Percentiles rank a stretch among this genome's conserved stretches.
phyloP scores from a whole-genome alignment of 306 rosid genomes.

The Prunus padus region DNA sequence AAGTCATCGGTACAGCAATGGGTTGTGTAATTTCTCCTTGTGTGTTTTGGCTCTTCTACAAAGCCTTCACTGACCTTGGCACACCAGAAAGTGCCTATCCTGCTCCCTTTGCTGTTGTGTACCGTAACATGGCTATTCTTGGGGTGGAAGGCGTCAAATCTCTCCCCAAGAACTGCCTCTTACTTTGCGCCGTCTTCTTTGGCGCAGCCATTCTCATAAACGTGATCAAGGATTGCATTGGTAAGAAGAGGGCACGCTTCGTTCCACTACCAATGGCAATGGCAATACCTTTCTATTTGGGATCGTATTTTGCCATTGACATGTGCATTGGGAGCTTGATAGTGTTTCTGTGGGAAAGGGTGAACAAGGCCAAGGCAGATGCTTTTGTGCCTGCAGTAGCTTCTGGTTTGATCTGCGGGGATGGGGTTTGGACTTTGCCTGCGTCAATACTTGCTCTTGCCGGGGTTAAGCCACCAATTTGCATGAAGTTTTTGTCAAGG shows the following conservation, averaged over 20 bases:
- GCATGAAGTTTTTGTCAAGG: constrained; percentile 51
- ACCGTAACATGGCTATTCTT: constrained; percentile 45
- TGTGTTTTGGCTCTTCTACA: constrained; percentile 52
- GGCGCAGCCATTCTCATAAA: constrained; percentile 35
- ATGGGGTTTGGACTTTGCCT: constrained; percentile 50
- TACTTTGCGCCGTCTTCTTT: constrained; percentile 38
- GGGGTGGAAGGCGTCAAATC: constrained; percentile 37
- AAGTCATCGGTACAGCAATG: constrained; percentile 50
- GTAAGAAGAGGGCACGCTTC: constrained; percentile 31
- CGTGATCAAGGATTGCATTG: constrained; percentile 32
- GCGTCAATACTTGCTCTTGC: constrained; percentile 41
- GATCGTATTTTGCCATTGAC: constrained; percentile 46
- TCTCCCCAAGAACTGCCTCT: constrained; percentile 40
- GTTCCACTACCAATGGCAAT: constrained; percentile 54
- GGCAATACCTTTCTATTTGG: constrained; percentile 51
- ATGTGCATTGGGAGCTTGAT: constrained; percentile 47
- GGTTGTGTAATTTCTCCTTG: constrained; percentile 48
- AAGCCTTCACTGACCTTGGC: constrained; percentile 41
- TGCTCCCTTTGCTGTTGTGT: constrained; percentile 40
- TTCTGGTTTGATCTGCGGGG: constrained; percentile 54
- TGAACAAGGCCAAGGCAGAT: constrained; percentile 39
- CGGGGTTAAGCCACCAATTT: constrained; percentile 46
- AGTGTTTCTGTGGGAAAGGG: constrained; percentile 36
- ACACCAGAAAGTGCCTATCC: constrained; percentile 28
- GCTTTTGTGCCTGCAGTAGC: constrained; percentile 46